Evolutionary conservation across 1,284 basidiomycete species (phyloP), one percentile per base, ranked within the genome.

Genomic region (Papiliotrema flavescens): DNA sequence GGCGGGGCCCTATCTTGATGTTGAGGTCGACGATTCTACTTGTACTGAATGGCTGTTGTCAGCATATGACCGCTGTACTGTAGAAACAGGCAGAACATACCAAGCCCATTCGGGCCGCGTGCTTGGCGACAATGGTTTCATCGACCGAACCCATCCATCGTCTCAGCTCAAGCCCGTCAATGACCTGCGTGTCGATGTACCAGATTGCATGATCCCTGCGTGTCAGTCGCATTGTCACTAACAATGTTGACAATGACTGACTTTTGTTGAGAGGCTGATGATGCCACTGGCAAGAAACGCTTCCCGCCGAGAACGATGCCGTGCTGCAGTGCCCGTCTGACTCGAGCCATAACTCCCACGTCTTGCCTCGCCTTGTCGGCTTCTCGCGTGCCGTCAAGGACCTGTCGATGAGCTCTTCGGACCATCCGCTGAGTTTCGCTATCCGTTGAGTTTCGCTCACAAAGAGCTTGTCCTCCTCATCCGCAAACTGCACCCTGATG

Each of bases 41-140:
- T 1, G 69, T 65, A 47, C 69, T 73, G 59, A 72, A 71, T 0
- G 73, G 66, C 67, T 73, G 36, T 28, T 20, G 1, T 23, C 39
- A 32, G 17, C 48, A n/a, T n/a, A 1, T 52, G n/a, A n/a, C n/a
- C n/a, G n/a, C n/a, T n/a, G n/a, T n/a, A n/a, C n/a, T n/a, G n/a
- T n/a, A n/a, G n/a, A n/a, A n/a, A n/a, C n/a, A n/a, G n/a, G n/a
- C n/a, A n/a, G n/a, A n/a, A 17, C 39, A 7, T 39, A 74, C 73
- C 15, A 75, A 51, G 19, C 72, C 72, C 65, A 75, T 70, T 17
- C 73, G 64, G 0, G 73, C 73, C 0, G 72, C 60, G 37, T 75
- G 70, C 54, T 76, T 76, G 7, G 76, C 76, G 4, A 78, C 67
- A 8, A 72, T 67, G 1, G 66, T 75, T 56, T 78, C 75, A 14